Evolutionary conservation across 192 early-diverging fungal species (phyloP).

Genomic region (Coemansia brasiliensis): DNA sequence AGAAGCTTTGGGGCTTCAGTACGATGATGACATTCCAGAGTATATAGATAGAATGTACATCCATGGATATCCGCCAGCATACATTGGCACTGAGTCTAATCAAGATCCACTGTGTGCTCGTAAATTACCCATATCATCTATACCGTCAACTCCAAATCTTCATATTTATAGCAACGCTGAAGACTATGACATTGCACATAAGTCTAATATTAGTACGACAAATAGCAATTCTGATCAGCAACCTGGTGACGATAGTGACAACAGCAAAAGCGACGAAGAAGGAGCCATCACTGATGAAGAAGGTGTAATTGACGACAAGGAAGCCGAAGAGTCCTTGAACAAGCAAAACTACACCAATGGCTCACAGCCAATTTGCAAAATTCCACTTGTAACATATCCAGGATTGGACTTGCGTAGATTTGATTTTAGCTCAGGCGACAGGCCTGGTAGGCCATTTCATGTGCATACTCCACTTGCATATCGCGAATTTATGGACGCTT

Average conservation of each 20-base stretch:
- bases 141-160: constrained; percentile 24
- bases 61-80: constrained; percentile 47
- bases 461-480: constrained; percentile 1
- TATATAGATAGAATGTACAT: constrained; percentile 37
- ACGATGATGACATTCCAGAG: constrained; percentile 23
- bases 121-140: neutral
- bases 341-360: neutral
- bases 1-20: constrained; percentile 29
- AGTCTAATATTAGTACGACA: neutral
- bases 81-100: constrained; percentile 21
- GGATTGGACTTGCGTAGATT: constrained; percentile 38
- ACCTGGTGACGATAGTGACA: neutral
- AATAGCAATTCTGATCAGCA: neutral
- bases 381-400: constrained; percentile 39
- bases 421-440: constrained; percentile 21
- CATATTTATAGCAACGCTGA: constrained; percentile 23
- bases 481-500: neutral
- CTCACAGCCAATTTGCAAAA: constrained; percentile 10
- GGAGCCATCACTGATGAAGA: constrained; percentile 38
- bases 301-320: constrained; percentile 22
- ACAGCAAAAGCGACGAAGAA: constrained; percentile 7
- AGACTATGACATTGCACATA: constrained; percentile 18
- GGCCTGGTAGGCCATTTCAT: constrained; percentile 26
- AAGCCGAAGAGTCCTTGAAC: constrained; percentile 1
- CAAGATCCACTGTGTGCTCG: constrained; percentile 38